phyloP scores from a whole-genome alignment of 2,329 filamentous ascomycete species.

The Clonostachys rosea region DNA sequence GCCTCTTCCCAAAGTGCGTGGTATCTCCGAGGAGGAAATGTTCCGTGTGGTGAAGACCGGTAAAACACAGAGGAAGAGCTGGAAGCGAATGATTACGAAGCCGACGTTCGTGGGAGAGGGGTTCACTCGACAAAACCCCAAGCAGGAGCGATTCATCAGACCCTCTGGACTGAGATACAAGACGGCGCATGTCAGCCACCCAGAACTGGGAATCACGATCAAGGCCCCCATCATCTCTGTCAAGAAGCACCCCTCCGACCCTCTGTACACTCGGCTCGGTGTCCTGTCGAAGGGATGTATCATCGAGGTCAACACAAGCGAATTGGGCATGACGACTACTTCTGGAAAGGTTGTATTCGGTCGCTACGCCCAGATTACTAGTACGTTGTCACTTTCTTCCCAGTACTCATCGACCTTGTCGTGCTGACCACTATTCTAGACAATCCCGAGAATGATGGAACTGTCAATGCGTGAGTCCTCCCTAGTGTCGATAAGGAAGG shows the following conservation, averaged over 20 bases:
- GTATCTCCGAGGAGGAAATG: conserved; percentile 92
- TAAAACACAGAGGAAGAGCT: conserved; percentile 81
- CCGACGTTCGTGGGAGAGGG: conserved; percentile 77
- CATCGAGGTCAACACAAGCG: conserved; percentile 89
- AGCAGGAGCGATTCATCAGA: conserved; percentile 56
- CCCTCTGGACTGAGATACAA: conserved; percentile 40
- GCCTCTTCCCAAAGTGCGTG: conserved; percentile 88
- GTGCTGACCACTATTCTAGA: conserved; percentile 63
- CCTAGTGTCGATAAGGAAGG: too few relatives aligned
- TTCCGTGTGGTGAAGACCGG: conserved; percentile 96
- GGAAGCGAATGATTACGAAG: conserved; percentile 66
- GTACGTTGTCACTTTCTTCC: neutral
- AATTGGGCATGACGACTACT: conserved; percentile 86
- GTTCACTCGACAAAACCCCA: conserved; percentile 85
- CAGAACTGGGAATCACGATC: conserved; percentile 80
- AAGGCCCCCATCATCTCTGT: conserved; percentile 73
- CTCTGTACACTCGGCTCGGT: conserved; percentile 87
- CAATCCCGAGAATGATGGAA: conserved; percentile 41
- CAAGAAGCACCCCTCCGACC: conserved; percentile 72
- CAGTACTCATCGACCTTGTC: conserved; percentile 23
- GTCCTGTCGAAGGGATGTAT: conserved; percentile 78
- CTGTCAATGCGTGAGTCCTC: conserved; percentile 27
- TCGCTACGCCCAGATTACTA: conserved; percentile 68
- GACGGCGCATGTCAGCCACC: conserved; percentile 58
- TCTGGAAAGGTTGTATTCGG: conserved; percentile 94